These are phyloP conservation scores for Xylariaceae sp. DNA, from an alignment of 2,329 filamentous ascomycete species.

Conservation along the genomic window DNA sequence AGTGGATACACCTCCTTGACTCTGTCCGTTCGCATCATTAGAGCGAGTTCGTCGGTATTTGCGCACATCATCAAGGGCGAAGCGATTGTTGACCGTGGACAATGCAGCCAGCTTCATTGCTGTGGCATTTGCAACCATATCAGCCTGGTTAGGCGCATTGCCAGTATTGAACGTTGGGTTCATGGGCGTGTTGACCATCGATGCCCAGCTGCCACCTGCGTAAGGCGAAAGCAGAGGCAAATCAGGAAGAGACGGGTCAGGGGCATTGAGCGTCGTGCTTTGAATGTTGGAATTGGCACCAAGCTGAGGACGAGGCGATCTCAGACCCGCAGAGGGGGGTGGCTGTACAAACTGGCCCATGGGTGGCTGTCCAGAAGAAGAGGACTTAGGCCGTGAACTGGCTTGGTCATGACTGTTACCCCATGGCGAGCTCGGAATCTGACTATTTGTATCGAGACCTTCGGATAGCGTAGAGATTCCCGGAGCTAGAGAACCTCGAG, in stretches of 20 bases:
- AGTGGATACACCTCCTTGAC: slow-evolving; percentile 60
- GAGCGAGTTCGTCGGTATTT: slow-evolving; percentile 92
- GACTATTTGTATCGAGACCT: slow-evolving; percentile 52
- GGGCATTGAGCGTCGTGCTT: slow-evolving; percentile 72
- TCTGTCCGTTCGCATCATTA: slow-evolving; percentile 66
- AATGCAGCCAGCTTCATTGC: slow-evolving; percentile 97
- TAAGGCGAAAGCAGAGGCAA: slow-evolving; percentile 84
- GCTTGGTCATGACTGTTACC: slow-evolving; percentile 48
- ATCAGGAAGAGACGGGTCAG: slow-evolving; percentile 62
- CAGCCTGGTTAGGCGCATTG: slow-evolving; percentile 68
- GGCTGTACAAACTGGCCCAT: slow-evolving; percentile 97
- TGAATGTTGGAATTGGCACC: slow-evolving; percentile 67
- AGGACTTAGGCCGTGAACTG: slow-evolving; percentile 66
- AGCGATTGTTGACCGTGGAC: slow-evolving; percentile 96
- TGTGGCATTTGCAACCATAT: slow-evolving; percentile 98
- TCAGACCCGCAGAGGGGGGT: slow-evolving; percentile 66
- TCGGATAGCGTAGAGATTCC: slow-evolving; percentile 70
- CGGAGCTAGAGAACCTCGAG: slow-evolving; percentile 67
- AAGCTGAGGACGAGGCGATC: slow-evolving; percentile 70
- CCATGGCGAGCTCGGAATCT: slow-evolving; percentile 78
- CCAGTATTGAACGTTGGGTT: slow-evolving; percentile 72
- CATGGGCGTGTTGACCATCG: slow-evolving; percentile 97
- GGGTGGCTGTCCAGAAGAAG: slow-evolving; percentile 67
- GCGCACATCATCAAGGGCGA: slow-evolving; percentile 91
- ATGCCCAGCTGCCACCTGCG: slow-evolving; percentile 91